A percentile compares a stretch with the other conserved stretches of the same genome.
Evolutionary conservation across 2,329 filamentous ascomycete genomes (phyloP).

Genomic region (Sordariomycetes sp.): DNA sequence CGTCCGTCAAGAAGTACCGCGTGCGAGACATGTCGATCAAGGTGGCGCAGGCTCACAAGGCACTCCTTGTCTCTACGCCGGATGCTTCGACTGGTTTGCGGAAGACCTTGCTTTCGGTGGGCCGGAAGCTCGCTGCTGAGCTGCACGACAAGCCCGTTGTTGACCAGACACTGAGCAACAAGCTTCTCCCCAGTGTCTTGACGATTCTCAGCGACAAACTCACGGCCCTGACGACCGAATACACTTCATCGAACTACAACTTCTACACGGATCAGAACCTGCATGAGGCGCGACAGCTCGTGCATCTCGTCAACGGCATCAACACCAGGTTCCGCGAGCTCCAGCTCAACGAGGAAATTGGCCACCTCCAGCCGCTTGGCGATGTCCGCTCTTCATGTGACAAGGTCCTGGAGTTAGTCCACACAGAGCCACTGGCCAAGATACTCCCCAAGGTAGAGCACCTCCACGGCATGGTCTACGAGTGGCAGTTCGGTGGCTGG

Average conservation of each 20-base stretch:
- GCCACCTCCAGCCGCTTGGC: conserved; percentile 59
- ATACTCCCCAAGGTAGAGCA: conserved; percentile 80
- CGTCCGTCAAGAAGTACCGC: conserved; percentile 18
- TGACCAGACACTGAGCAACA: conserved; percentile 27
- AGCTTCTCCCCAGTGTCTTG: conserved; percentile 52
- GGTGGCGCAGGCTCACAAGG: conserved; percentile 46
- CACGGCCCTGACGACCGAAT: conserved; percentile 20
- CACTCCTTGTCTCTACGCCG: conserved; percentile 31
- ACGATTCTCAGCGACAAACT: conserved; percentile 51
- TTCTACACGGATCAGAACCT: conserved; percentile 82
- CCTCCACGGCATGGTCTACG: conserved; percentile 70
- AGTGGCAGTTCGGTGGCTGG: conserved; percentile 83
- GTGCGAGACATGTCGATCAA: conserved; percentile 44
- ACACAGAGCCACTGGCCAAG: conserved; percentile 75
- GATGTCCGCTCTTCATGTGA: conserved; percentile 69
- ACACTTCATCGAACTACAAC: conserved; percentile 49
- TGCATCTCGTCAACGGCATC: conserved; percentile 54
- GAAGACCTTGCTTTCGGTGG: conserved; percentile 27
- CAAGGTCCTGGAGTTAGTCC: conserved; percentile 59
- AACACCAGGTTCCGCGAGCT: conserved; percentile 62
- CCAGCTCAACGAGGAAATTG: conserved; percentile 49
- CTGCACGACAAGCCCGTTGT: conserved; percentile 10
- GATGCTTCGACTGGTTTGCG: conserved; percentile 27
- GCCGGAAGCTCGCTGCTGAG: conserved; percentile 20
- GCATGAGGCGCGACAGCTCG: conserved; percentile 59